Evolutionary conservation across 306 rosid species (phyloP), one percentile per base, ranked within the genome.

Genomic region (Prunus dulcis): DNA sequence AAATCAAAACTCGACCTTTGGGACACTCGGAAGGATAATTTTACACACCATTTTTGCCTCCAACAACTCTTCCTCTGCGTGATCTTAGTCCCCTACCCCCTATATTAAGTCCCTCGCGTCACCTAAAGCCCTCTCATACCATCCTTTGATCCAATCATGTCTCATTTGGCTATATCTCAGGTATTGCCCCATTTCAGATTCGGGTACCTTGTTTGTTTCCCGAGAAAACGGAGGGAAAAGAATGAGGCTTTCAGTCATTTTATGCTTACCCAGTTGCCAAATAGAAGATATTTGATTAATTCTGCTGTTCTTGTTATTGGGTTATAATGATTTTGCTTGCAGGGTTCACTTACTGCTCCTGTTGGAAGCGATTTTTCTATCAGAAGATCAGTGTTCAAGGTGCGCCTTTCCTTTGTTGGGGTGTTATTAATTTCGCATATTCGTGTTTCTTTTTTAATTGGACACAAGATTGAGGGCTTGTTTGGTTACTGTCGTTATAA

Each of bases 371-470:
- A 88, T 82, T 67, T 57, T 30, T 86, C 88, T 74, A 45, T 82
- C 13, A 86, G 82, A 80, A 81, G 89, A 88, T 83, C 89, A 38
- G 76, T 68, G 66, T 81, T 83, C 70, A 83, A 88, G 91, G 91
- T 88, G 27, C 45, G 49, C 8, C 2, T 1, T 25, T 50, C 13
- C 6, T 9, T 2, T 55, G 41, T 46, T 41, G 32, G 49, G 32
- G 32, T 19, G 23, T 23, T 43, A 3, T 68, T 67, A 43, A 27
- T 77, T 52, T 25, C 6, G 12, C 9, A 30, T 61, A 14, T 27
- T 65, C 47, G 22, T 20, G 9, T 20, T 53, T 57, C 50, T 4
- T 57, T 62, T 56, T 49, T 11, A 63, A 51, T 49, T 38, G 2
- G 64, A 62, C 20, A 12, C 9, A 74, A 61, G 19, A 19, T 61